Conservation (phyloP, 2,329 filamentous ascomycete genomes). For the Parastagonospora nodorum region DNA sequence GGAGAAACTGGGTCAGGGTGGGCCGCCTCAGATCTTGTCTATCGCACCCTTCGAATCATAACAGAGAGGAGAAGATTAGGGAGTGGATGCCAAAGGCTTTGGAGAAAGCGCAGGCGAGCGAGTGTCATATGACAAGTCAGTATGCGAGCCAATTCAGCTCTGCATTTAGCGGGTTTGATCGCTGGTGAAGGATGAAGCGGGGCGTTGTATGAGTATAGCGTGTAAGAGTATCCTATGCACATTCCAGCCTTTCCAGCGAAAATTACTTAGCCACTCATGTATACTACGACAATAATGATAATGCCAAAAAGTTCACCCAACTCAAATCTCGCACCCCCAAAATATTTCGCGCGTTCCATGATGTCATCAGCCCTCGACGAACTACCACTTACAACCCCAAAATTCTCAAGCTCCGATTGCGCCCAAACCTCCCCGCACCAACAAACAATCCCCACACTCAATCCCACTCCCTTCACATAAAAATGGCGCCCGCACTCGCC, state of each 20-base stretch:
- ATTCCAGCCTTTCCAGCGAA: too few relatives aligned
- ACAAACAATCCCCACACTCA: too few relatives aligned
- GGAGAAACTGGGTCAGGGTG: constrained; percentile 57
- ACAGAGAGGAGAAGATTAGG: constrained; percentile 67
- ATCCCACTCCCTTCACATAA: too few relatives aligned
- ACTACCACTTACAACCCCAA: too few relatives aligned
- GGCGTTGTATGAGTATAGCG: not conserved
- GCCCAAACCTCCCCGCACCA: too few relatives aligned
- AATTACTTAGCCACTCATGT: too few relatives aligned
- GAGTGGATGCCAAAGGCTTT: constrained; percentile 58
- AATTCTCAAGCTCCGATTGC: too few relatives aligned
- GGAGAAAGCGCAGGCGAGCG: constrained; percentile 42
- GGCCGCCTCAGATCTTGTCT: constrained; percentile 72
- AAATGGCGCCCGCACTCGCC: not conserved
- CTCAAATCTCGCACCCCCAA: too few relatives aligned
- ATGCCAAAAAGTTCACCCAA: not conserved
- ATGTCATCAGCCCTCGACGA: too few relatives aligned
- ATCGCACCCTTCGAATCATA: constrained; percentile 76
- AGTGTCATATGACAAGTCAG: constrained; percentile 28
- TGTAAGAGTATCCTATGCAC: not conserved
- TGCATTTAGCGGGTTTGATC: constrained; percentile 11
- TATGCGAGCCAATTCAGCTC: constrained; percentile 20
- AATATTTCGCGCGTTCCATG: too few relatives aligned
- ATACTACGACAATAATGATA: not conserved
- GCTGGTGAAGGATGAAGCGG: constrained; percentile 8